These are phyloP conservation scores for Solanum chacoense DNA, from an alignment of 305 asterid species.

Conservation along the genomic window DNA sequence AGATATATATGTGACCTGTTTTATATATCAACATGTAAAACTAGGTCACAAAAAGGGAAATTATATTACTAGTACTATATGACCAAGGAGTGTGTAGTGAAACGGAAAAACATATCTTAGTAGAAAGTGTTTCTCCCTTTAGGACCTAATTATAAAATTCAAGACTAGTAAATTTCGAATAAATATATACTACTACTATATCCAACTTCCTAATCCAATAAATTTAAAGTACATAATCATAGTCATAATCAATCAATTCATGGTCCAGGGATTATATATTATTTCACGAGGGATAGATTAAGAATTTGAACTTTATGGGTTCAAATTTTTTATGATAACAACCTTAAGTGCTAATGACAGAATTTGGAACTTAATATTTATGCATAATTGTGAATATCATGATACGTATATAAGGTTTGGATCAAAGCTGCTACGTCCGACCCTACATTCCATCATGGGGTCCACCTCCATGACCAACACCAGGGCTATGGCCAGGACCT, in stretches of 20 bases:
- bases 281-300: not conserved
- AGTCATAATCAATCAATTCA: not conserved
- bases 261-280: not conserved
- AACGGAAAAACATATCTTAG: not conserved
- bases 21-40: not conserved
- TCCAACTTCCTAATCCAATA: not conserved
- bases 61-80: not conserved
- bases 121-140: not conserved
- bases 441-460: not conserved
- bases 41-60: not conserved
- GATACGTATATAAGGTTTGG: not conserved
- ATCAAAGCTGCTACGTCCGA: not conserved
- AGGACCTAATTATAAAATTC: not conserved
- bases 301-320: not conserved
- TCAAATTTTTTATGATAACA: not conserved
- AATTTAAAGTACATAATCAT: not conserved
- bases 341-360: not conserved
- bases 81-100: not conserved
- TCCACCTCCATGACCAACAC: slow-evolving; percentile 26
- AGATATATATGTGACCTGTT: not conserved
- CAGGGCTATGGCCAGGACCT: slow-evolving; percentile 45
- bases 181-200: not conserved
- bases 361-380: not conserved
- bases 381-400: not conserved
- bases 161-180: not conserved